These are phyloP conservation scores for Pleurotus eryngii DNA, from an alignment of 768 basidiomycete genomes.

Conservation along the genomic window DNA sequence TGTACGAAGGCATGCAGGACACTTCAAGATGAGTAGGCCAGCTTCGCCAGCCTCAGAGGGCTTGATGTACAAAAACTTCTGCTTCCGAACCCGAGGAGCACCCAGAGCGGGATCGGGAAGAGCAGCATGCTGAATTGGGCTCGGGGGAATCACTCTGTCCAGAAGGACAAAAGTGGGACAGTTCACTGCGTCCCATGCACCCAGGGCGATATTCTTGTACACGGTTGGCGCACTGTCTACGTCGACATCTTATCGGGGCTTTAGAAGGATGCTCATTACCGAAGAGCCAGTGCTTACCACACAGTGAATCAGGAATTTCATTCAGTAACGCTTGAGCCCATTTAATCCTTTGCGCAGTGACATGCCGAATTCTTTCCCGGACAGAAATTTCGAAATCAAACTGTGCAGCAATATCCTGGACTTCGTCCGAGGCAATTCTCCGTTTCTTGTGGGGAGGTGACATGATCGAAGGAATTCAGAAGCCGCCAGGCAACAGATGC, in stretches of 20 bases:
- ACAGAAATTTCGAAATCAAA: conserved; percentile 47
- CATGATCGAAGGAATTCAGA: background rate
- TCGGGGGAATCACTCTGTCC: conserved; percentile 22
- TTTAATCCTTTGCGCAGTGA: conserved; percentile 41
- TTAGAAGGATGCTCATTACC: conserved; percentile 8
- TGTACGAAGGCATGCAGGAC: conserved; percentile 42
- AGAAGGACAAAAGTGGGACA: conserved; percentile 21
- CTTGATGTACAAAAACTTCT: conserved; percentile 38
- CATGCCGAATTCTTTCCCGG: conserved; percentile 35
- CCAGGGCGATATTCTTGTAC: conserved; percentile 38
- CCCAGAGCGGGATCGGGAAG: conserved; percentile 19
- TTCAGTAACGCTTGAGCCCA: conserved; percentile 46
- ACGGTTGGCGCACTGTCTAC: conserved; percentile 24
- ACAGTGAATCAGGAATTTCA: conserved; percentile 30
- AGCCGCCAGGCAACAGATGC: background rate
- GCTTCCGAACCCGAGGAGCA: conserved; percentile 15
- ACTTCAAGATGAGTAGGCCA: conserved; percentile 32
- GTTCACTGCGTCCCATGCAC: conserved; percentile 33
- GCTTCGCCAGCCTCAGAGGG: conserved; percentile 23
- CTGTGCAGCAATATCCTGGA: conserved; percentile 21
- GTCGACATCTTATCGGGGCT: conserved; percentile 8
- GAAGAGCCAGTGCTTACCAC: conserved; percentile 2
- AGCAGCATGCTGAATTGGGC: conserved; percentile 16
- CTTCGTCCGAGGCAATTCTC: background rate
- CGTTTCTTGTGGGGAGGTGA: background rate